Evolutionary conservation across 2,329 filamentous ascomycete genomes (phyloP), one percentile per base, ranked within the genome.

Genomic region (Sordariomycetes sp.): DNA sequence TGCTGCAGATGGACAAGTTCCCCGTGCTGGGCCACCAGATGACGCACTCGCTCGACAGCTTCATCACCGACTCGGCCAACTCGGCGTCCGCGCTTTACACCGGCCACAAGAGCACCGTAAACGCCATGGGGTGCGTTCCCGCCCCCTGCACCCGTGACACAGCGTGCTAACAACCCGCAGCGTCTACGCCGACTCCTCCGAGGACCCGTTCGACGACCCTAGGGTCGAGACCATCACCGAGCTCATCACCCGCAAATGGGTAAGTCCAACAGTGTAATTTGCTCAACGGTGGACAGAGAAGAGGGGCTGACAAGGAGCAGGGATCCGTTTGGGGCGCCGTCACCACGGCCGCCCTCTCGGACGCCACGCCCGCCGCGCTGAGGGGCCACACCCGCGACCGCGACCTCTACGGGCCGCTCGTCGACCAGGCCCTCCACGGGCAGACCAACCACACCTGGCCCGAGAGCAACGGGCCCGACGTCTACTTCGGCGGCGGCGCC

Each of bases 31-130:
- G 90, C 22, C 90, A 95, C 70, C 89, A 93, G 73, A 93, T 94
- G 86, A 92, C 89, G 12, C 89, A 93, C 72, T 92, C 88, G 1
- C 83, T 94, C 67, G 89, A 93, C 73, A 85, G 79, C 55, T 93
- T 89, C 77, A 93, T 94, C 68, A 94, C 89, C 43, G 89, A 94
- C 70, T 90, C 86, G 61, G 90, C 90, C 72, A 94, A 94, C 74
- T 90, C 87, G 5, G 89, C 89, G 3, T 89, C 87, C 51, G 88
- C 89, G 18, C 76, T 94, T 20, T 94, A 93, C 74, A 85, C 82
- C 25, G 90, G 90, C 37, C 89, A 94, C 76, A 94, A 94, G 79
- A 87, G 83, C 66, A 88, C 84, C 0, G 89, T 93, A 63, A 92
- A 94, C 66, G 87, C 88, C 32, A 81, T 94, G 72, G 88, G 87